A percentile compares a stretch with the other conserved stretches of the same genome.
phyloP scores from a whole-genome alignment of 176 grass and related monocot species.

The Pontederia paniculata region DNA sequence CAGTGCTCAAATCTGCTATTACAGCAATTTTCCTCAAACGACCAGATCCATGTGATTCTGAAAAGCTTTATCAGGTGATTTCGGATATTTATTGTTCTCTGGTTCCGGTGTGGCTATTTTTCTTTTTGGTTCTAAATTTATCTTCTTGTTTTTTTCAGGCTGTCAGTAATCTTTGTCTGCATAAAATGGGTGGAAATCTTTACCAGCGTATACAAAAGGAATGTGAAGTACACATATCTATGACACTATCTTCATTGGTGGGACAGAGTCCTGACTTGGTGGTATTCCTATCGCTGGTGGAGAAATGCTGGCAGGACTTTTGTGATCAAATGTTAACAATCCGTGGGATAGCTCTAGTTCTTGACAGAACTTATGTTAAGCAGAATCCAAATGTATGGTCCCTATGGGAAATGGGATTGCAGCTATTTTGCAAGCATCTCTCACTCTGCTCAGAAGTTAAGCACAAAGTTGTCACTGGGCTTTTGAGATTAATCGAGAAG shows the following conservation, averaged over 20 bases:
- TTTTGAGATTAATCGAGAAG: conserved; percentile 92
- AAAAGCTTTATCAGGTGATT: conserved; percentile 93
- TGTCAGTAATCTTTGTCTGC: conserved; percentile 73
- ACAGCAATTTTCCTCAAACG: conserved; percentile 93
- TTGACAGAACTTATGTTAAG: conserved; percentile 98
- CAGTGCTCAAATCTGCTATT: conserved; percentile 80
- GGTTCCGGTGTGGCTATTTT: neutral
- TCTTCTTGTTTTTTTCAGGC: conserved; percentile 41
- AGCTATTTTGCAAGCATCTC: conserved; percentile 83
- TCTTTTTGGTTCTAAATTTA: neutral
- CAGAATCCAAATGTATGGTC: conserved; percentile 66
- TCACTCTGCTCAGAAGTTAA: conserved; percentile 53
- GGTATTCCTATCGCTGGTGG: conserved; percentile 78
- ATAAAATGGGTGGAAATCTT: conserved; percentile 76
- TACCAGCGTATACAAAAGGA: conserved; percentile 79
- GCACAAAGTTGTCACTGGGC: conserved; percentile 85
- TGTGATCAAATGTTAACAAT: conserved; percentile 99
- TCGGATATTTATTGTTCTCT: conserved; percentile 5
- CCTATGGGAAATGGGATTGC: conserved; percentile 93
- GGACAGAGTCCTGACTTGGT: conserved; percentile 93
- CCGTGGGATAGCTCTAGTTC: conserved; percentile 92
- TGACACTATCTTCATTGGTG: conserved; percentile 66
- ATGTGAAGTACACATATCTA: conserved; percentile 88
- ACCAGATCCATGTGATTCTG: conserved; percentile 68
- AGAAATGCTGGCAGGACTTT: conserved; percentile 99